phyloP scores from a whole-genome alignment of 345 rosid species.

The Tarenaya hassleriana region DNA sequence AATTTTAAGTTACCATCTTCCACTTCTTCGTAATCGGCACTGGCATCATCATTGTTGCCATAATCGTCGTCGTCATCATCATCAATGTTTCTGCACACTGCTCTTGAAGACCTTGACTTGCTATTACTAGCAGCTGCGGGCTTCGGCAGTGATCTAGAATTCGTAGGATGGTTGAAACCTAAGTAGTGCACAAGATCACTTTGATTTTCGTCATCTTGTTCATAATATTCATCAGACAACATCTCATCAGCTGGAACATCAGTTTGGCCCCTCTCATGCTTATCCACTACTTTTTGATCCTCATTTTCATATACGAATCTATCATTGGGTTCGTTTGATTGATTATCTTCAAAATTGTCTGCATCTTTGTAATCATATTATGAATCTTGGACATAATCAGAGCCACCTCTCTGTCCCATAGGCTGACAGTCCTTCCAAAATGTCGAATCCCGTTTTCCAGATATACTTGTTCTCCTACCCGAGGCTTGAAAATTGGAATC shows the following conservation, averaged over 20 bases:
- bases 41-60: slow-evolving; percentile 45
- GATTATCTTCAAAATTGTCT: slow-evolving; percentile 52
- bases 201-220: slow-evolving; percentile 97
- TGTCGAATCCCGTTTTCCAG: slow-evolving; percentile 90
- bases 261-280: slow-evolving; percentile 55
- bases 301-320: slow-evolving; percentile 55
- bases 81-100: slow-evolving; percentile 32
- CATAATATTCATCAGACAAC: slow-evolving; percentile 99
- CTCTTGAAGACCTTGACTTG: slow-evolving; percentile 54
- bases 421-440: slow-evolving; percentile 99
- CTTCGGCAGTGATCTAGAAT: slow-evolving; percentile 46
- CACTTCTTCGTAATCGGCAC: slow-evolving; percentile 79
- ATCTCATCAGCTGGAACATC: slow-evolving; percentile 97
- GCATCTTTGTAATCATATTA: slow-evolving; percentile 45
- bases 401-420: slow-evolving; percentile 45
- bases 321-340: slow-evolving; percentile 44
- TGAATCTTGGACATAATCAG: slow-evolving; percentile 70
- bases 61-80: slow-evolving; percentile 30
- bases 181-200: slow-evolving; percentile 60
- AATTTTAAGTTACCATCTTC: slow-evolving; percentile 83
- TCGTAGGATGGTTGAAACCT: slow-evolving; percentile 47
- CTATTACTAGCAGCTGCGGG: slow-evolving; percentile 37
- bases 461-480: slow-evolving; percentile 54
- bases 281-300: slow-evolving; percentile 42
- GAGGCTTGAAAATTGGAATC: slow-evolving; percentile 48